Base-by-base conservation (phyloP, 192 early-diverging fungal species). In the Spizellomyces punctatus region DNA sequence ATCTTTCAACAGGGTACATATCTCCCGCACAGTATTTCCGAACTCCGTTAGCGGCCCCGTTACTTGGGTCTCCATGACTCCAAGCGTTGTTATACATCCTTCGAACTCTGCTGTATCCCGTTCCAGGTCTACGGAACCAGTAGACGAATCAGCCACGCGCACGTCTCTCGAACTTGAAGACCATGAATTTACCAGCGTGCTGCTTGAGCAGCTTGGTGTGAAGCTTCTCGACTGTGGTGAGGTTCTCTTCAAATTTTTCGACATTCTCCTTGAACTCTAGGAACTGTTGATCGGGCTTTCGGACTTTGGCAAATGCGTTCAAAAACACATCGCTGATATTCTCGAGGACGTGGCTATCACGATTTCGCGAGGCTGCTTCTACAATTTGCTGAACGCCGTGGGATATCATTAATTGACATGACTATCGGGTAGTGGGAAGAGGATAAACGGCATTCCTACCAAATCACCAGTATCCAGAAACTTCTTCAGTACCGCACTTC, bases 281-380 rank as follows among this genome's bases (percentile, higher is more conserved):
- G 79, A 96, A 98, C 64, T 86, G 82, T 65, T 92, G 90, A 63
- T 98, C 95, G 5, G 89, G 91, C 67, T 93, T 91, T 71, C 90
- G 91, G 67, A 96, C 88, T 85, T 94, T 97, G 61, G 90, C 82
- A 72, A 96, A 96, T 16, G 93, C 91, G 72, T 94, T 96, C 44
- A 98, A 57, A 22, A 98, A 71, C 10, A 82, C 89, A 79, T 97
- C 96, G 48, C 92, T 87, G 27, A 98, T 76, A 52, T 82, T 89
- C 44, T 96, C 95, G 62, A 98, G 82, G 19, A 95, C 90, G 57
- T 79, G 71, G 45, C 78, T 57, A 17, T 82, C 78, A 14, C 67
- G 69, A 36, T 54, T 63, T 42, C 55, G 58, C 19, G 66, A 7
- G 9, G 66, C 27, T 36, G 27, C 27, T 36, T 36, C 27, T 36